phyloP scores from a whole-genome alignment of 495 filamentous ascomycete species.

The Hypoxylon perforatum region DNA sequence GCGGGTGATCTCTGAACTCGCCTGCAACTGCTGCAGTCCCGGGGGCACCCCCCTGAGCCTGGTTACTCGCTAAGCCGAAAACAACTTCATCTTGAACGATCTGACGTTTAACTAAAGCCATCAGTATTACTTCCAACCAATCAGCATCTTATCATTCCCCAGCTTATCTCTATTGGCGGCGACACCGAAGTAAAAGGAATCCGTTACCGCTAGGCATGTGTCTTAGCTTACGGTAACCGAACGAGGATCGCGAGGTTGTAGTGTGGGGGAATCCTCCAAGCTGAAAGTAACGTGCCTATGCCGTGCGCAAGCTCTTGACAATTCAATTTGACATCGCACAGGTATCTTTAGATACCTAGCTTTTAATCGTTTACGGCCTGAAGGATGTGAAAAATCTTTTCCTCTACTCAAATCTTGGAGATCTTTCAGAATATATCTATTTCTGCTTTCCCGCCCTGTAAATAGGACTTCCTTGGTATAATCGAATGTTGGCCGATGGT shows the following conservation, averaged over 20 bases:
- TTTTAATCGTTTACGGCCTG: background rate
- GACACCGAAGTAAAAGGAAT: slow-evolving; percentile 29
- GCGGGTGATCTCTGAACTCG: slow-evolving; percentile 19
- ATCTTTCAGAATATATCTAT: slow-evolving; percentile 11
- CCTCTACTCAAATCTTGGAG: background rate
- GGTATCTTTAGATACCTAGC: background rate
- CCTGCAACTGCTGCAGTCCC: background rate
- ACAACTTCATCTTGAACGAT: slow-evolving; percentile 27
- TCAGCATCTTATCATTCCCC: slow-evolving; percentile 31
- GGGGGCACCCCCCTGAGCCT: slow-evolving; percentile 22
- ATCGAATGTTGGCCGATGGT: slow-evolving; percentile 9
- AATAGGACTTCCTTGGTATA: background rate
- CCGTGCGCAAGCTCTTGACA: background rate
- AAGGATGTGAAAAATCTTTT: slow-evolving; percentile 15
- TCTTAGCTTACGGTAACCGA: slow-evolving; percentile 14
- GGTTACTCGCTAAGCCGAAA: slow-evolving; percentile 31
- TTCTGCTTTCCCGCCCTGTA: slow-evolving; percentile 10
- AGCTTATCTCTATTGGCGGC: slow-evolving; percentile 36
- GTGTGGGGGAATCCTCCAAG: slow-evolving; percentile 20
- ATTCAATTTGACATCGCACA: background rate
- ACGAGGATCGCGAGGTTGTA: slow-evolving; percentile 4
- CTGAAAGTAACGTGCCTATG: slow-evolving; percentile 6
- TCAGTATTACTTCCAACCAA: slow-evolving; percentile 10
- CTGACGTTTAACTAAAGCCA: slow-evolving; percentile 18
- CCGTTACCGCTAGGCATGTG: slow-evolving; percentile 24